Conservation (phyloP, 1,284 basidiomycete genomes). For the Microbotryum saponariae region DNA sequence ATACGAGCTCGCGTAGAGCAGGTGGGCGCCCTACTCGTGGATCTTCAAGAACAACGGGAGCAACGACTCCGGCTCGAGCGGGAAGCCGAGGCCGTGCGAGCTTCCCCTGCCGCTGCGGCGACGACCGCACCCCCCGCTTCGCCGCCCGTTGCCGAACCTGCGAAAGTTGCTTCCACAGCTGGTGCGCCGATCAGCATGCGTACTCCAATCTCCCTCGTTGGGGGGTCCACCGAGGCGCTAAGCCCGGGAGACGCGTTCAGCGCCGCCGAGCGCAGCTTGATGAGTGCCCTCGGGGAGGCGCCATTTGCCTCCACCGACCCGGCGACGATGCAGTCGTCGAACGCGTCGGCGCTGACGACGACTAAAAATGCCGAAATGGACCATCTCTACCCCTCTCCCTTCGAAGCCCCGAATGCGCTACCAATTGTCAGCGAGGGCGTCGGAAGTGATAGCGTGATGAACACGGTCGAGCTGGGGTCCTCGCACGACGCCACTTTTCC, state of each 20-base stretch:
- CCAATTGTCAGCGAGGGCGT: not conserved
- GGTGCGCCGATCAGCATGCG: constrained; percentile 30
- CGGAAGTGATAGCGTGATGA: not conserved
- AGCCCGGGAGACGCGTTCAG: constrained; percentile 24
- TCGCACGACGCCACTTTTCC: constrained; percentile 20
- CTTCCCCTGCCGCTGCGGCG: not conserved
- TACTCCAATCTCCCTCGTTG: constrained; percentile 27
- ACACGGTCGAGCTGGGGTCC: not conserved
- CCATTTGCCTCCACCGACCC: constrained; percentile 4
- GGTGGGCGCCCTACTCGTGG: too few species aligned
- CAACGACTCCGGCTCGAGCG: not conserved
- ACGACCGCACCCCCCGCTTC: not conserved
- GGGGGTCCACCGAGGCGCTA: constrained; percentile 25
- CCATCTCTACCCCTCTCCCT: constrained; percentile 27
- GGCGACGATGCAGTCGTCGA: not conserved
- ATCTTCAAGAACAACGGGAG: not conserved
- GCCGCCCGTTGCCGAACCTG: not conserved
- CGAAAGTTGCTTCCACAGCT: not conserved
- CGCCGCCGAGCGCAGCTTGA: not conserved
- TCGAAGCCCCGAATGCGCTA: constrained; percentile 5
- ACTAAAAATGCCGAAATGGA: constrained; percentile 1
- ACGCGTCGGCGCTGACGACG: not conserved
- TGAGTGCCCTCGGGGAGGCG: not conserved
- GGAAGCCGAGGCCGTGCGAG: constrained; percentile 5
- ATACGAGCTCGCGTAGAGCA: not conserved